These are phyloP conservation scores for Sporothrix globosa DNA, from an alignment of 2,329 filamentous ascomycete species.

Conservation along the genomic window DNA sequence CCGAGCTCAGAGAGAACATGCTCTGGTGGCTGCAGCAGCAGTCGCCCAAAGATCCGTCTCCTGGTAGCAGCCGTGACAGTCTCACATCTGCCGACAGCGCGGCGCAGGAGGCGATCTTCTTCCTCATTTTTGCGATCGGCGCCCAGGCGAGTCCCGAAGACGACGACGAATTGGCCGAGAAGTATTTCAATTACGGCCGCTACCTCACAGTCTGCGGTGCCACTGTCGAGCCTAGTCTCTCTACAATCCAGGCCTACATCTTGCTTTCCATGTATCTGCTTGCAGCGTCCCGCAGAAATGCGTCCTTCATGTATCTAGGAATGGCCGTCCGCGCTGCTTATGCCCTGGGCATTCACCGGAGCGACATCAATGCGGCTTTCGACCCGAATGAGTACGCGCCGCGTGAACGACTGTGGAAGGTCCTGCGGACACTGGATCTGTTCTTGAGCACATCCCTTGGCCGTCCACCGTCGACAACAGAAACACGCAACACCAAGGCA, in stretches of 20 bases:
- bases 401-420: constrained; percentile 44
- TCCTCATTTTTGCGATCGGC: constrained; percentile 38
- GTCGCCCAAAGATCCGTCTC: constrained; percentile 26
- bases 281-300: constrained; percentile 60
- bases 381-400: constrained; percentile 37
- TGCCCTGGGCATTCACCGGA: constrained; percentile 57
- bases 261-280: constrained; percentile 64
- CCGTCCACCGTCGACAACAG: constrained; percentile 43
- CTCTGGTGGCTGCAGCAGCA: constrained; percentile 40
- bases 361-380: constrained; percentile 41
- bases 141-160: constrained; percentile 35
- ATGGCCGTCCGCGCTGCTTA: constrained; percentile 61
- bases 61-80: constrained; percentile 37
- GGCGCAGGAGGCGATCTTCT: constrained; percentile 31
- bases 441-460: constrained; percentile 45
- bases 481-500: constrained; percentile 38
- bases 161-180: constrained; percentile 32
- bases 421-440: constrained; percentile 42
- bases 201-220: constrained; percentile 53
- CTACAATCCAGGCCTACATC: constrained; percentile 56
- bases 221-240: constrained; percentile 57
- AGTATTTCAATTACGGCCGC: constrained; percentile 37
- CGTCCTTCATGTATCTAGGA: constrained; percentile 66
- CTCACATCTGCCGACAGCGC: constrained; percentile 33
- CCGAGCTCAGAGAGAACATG: constrained; percentile 39